Conservation (phyloP, 2,329 filamentous ascomycete species). For the Ascochyta fabae region DNA sequence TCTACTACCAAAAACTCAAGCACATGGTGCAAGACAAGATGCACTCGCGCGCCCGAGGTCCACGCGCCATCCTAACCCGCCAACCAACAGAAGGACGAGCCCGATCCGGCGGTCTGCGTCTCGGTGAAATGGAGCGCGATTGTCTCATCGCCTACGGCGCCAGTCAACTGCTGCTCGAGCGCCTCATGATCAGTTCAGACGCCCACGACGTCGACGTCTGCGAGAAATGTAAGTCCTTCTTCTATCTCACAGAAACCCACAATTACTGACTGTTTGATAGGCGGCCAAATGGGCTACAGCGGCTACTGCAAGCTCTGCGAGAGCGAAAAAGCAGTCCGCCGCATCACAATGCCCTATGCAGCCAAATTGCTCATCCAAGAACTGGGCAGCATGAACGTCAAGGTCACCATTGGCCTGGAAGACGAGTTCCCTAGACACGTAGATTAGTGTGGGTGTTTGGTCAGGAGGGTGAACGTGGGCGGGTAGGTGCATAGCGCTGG, state of each 20-base stretch:
- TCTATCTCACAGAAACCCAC: not conserved
- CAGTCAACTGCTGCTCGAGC: conserved; percentile 87
- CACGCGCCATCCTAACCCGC: conserved; percentile 87
- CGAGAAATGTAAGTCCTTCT: conserved; percentile 67
- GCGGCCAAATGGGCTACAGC: conserved; percentile 90
- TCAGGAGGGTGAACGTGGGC: no score
- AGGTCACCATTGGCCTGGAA: conserved; percentile 84
- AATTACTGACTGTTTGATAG: conserved; percentile 10
- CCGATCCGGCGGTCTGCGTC: conserved; percentile 84
- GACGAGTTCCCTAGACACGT: conserved; percentile 73
- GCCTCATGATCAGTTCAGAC: conserved; percentile 93
- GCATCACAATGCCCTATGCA: conserved; percentile 97
- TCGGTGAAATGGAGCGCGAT: conserved; percentile 99
- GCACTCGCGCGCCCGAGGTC: conserved; percentile 92
- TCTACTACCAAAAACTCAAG: conserved; percentile 99
- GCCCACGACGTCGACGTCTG: conserved; percentile 92
- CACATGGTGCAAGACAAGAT: conserved; percentile 99
- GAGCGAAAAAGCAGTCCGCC: conserved; percentile 80
- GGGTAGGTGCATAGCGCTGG: conserved; percentile 14
- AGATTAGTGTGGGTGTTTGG: not conserved
- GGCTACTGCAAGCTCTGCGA: conserved; percentile 95
- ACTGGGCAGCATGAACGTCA: conserved; percentile 98
- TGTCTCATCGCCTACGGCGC: conserved; percentile 97
- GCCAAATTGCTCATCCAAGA: conserved; percentile 97
- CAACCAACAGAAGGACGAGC: conserved; percentile 97